phyloP scores from a whole-genome alignment of 2,329 filamentous ascomycete genomes.

The Sarocladium brachiariae region DNA sequence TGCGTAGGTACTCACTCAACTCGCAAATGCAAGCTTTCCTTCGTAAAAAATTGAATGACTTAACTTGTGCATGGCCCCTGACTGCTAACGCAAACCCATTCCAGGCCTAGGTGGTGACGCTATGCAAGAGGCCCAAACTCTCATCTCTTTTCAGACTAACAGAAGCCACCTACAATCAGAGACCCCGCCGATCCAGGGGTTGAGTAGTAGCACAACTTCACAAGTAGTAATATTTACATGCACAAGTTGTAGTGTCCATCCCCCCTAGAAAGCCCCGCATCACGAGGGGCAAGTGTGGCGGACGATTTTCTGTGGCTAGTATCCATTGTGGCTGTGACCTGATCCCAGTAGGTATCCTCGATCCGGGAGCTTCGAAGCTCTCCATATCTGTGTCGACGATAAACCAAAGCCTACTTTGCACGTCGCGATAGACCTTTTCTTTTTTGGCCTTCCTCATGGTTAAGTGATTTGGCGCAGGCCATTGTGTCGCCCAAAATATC shows the following conservation, averaged over 20 bases:
- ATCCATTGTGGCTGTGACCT: neutral
- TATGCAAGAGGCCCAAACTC: neutral
- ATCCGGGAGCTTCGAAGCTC: neutral
- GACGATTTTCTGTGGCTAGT: neutral
- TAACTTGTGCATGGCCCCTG: too few relatives aligned
- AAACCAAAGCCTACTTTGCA: neutral
- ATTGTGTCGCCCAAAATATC: neutral
- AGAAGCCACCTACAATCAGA: neutral
- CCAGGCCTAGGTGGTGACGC: neutral
- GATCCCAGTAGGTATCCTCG: too few relatives aligned
- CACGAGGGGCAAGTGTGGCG: constrained; percentile 5
- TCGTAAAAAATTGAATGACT: too few relatives aligned
- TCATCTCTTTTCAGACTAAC: constrained; percentile 2
- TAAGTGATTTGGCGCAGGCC: neutral
- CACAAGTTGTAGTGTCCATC: neutral
- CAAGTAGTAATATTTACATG: too few relatives aligned
- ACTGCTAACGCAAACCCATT: neutral
- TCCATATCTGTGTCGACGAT: neutral
- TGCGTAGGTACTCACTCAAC: too few relatives aligned
- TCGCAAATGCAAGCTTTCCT: too few relatives aligned
- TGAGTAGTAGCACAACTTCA: too few relatives aligned
- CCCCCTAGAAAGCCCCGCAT: neutral
- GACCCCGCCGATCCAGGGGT: neutral
- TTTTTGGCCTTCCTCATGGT: neutral
- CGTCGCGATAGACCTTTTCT: neutral